These are phyloP conservation scores for Passalora sequoiae DNA, from an alignment of 2,329 filamentous ascomycete species.

Conservation along the genomic window DNA sequence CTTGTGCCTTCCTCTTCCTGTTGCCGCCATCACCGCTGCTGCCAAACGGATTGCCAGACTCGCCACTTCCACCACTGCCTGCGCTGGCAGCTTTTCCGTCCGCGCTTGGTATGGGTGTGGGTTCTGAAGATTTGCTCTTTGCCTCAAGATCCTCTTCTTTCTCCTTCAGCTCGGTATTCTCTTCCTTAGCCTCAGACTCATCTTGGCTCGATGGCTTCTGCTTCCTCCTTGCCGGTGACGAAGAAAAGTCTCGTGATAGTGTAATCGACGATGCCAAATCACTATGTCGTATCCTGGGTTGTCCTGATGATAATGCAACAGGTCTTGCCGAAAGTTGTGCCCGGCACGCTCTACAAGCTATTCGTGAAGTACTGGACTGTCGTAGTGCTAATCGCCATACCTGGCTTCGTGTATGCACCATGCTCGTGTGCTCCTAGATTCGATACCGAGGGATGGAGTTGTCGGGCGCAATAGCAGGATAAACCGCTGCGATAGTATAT, in stretches of 20 bases:
- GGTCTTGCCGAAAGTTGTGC: conserved; percentile 19
- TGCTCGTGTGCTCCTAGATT: conserved; percentile 46
- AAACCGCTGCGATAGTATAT: not conserved
- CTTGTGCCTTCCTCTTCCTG: conserved; percentile 67
- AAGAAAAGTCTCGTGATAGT: conserved; percentile 36
- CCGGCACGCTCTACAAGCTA: conserved; percentile 26
- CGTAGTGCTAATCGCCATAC: conserved; percentile 58
- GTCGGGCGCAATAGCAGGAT: not conserved
- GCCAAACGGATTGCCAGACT: conserved; percentile 27
- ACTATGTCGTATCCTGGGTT: conserved; percentile 18
- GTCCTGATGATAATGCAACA: conserved; percentile 16
- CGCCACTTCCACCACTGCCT: conserved; percentile 47
- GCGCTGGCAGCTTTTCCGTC: conserved; percentile 59
- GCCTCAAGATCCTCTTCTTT: conserved; percentile 35
- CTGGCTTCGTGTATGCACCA: conserved; percentile 61
- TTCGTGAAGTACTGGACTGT: conserved; percentile 25
- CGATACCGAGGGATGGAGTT: not conserved
- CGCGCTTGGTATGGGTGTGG: conserved; percentile 48
- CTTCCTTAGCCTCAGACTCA: conserved; percentile 36
- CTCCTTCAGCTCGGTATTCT: conserved; percentile 39
- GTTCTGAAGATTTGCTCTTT: conserved; percentile 46
- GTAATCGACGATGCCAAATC: conserved; percentile 21
- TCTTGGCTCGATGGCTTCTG: conserved; percentile 50
- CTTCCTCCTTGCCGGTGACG: conserved; percentile 47
- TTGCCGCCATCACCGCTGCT: conserved; percentile 53